Evolutionary conservation across 2,329 filamentous ascomycete genomes (phyloP), one percentile per base, ranked within the genome.

Genomic region (Colletotrichum sp.): DNA sequence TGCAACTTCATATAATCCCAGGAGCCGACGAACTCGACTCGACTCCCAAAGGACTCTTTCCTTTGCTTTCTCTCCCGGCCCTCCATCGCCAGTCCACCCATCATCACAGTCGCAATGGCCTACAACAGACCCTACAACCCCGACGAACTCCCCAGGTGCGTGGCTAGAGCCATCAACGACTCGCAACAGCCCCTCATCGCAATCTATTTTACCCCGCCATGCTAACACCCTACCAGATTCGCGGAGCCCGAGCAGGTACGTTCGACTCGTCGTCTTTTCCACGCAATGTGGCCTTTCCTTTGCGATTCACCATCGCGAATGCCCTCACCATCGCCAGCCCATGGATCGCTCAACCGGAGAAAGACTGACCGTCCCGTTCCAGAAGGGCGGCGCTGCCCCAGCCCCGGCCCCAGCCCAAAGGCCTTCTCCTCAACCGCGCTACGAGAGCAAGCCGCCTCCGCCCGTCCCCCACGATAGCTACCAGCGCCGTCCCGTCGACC

Each of bases 51-150:
- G 69, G 26, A 59, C 24, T 36, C 28, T 49, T 72, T 15, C 39
- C 55, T 16, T 39, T 26, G 28, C 64, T 75, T 30, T 57, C 24
- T 15, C 15, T 64, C 8, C 12, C 32, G 62, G 13, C 55, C 39
- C 49, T 70, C 59, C n/a, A 62, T 63, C 57, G 68, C 49, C 52
- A 60, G 28, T 64, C 49, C 59, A 65, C 67, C 15, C 30, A 55
- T 30, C 44, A 44, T 9, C 28, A 36, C n/a, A 34, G 39, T 75
- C 79, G 85, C 83, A 77, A 99, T 99, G 96, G 96, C 96, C 72
- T 99, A 99, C 90, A 98, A 98, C 87, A 93, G 93, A 85, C 92
- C 94, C 72, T 97, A 96, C 88, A 98, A 99, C 85, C 96, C 96
- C 39, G 96, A 99, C 88, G 95, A 96, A 83, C 92, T 99, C 78